phyloP scores from a whole-genome alignment of 169 alveolate species.

The Cardiosporidium cionae region DNA sequence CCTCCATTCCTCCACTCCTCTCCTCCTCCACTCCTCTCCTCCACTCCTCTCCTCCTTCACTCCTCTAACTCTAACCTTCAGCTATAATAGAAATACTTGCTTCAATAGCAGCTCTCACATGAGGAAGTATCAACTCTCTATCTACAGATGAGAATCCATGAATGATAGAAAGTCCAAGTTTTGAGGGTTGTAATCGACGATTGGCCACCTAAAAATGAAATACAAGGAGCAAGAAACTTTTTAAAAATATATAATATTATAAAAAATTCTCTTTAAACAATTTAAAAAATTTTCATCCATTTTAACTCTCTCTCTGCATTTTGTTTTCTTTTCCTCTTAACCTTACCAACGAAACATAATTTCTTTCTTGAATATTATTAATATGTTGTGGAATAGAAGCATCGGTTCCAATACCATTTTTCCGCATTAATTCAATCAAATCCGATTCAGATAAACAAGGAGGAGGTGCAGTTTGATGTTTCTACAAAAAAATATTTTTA shows the following conservation, averaged over 20 bases:
- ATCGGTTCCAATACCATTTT: constrained; percentile 95
- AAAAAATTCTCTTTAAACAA: background rate
- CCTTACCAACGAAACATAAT: constrained; percentile 77
- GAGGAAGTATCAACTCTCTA: constrained; percentile 77
- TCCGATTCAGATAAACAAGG: constrained; percentile 90
- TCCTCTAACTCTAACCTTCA: constrained; percentile 25
- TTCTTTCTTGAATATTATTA: constrained; percentile 92
- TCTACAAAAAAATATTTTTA: constrained; percentile 20
- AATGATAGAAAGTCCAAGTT: constrained; percentile 78
- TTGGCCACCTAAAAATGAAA: constrained; percentile 27
- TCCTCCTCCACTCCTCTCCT: no score
- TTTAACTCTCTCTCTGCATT: background rate
- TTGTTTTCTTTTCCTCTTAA: background rate
- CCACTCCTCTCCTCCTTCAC: no score
- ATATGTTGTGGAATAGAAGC: constrained; percentile 98
- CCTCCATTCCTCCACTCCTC: no score
- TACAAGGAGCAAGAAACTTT: background rate
- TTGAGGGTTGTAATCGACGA: constrained; percentile 84
- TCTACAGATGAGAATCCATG: constrained; percentile 77
- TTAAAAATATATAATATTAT: background rate
- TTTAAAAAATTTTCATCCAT: background rate
- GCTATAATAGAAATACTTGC: constrained; percentile 71
- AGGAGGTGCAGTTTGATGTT: constrained; percentile 81
- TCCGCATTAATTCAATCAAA: constrained; percentile 87
- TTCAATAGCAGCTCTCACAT: constrained; percentile 80